phyloP scores from a whole-genome alignment of 129 eudicot species.

The Apium graveolens region DNA sequence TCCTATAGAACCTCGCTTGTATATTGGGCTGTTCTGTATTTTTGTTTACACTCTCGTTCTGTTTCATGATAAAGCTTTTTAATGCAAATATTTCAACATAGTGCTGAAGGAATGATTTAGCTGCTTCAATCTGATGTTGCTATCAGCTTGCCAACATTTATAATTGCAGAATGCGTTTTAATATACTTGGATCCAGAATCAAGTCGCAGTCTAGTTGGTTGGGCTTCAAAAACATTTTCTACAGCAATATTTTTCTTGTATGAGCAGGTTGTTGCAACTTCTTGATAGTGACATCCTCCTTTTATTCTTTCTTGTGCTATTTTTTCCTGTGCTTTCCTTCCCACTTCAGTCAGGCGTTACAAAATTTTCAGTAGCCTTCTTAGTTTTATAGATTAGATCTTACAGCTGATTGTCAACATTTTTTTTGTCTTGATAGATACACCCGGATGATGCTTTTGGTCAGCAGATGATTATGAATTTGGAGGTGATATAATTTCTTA shows the following conservation, averaged over 20 bases:
- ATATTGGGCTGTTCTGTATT: background rate
- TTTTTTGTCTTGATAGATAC: conserved; percentile 50
- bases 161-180: conserved; percentile 97
- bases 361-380: background rate
- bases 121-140: conserved; percentile 56
- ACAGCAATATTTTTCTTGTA: conserved; percentile 86
- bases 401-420: conserved; percentile 12
- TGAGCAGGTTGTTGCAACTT: conserved; percentile 67
- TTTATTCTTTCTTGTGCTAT: background rate
- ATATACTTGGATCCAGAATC: conserved; percentile 94
- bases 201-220: conserved; percentile 72
- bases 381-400: conserved; percentile 5
- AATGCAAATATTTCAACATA: background rate
- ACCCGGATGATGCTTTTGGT: conserved; percentile 97
- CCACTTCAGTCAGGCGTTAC: background rate
- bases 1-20: background rate
- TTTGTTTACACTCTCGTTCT: background rate
- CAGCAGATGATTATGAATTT: conserved; percentile 95
- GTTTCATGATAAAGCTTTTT: background rate
- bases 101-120: conserved; percentile 12
- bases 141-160: conserved; percentile 98
- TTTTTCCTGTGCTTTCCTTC: conserved; percentile 1
- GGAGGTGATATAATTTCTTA: conserved; percentile 46
- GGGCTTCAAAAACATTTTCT: conserved; percentile 86
- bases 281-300: background rate